These are phyloP conservation scores for Medicago lupulina DNA, from an alignment of 306 rosid genomes.

Conservation along the genomic window DNA sequence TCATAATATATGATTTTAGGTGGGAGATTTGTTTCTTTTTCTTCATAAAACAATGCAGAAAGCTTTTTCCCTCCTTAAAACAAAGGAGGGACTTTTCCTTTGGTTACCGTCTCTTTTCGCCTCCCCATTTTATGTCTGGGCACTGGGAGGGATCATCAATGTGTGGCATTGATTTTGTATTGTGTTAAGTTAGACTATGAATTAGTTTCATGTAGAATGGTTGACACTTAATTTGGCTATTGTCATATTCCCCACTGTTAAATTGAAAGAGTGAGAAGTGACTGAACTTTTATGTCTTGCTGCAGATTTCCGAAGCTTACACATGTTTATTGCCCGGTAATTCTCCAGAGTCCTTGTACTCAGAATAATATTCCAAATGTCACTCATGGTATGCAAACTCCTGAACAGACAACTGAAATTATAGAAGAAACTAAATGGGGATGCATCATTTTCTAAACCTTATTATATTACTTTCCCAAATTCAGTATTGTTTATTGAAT, in stretches of 20 bases:
- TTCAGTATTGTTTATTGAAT: slow-evolving; percentile 52
- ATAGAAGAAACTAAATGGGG: slow-evolving; percentile 25
- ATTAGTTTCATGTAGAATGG: slow-evolving; percentile 15
- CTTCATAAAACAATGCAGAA: not conserved
- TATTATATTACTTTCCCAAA: slow-evolving; percentile 51
- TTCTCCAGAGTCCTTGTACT: slow-evolving; percentile 34
- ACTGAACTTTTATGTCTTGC: slow-evolving; percentile 41
- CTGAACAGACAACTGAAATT: slow-evolving; percentile 22
- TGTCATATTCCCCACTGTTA: not conserved
- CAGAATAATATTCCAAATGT: slow-evolving; percentile 7
- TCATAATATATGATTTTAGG: not conserved
- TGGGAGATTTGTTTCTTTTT: too few species aligned
- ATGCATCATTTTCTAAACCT: slow-evolving; percentile 55
- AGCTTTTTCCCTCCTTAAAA: not conserved
- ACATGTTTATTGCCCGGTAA: slow-evolving; percentile 67
- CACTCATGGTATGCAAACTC: slow-evolving; percentile 29
- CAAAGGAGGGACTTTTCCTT: too few species aligned
- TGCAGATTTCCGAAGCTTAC: slow-evolving; percentile 84
- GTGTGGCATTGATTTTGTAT: not conserved
- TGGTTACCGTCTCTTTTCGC: too few species aligned
- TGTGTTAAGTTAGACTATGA: slow-evolving; percentile 9
- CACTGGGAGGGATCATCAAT: not conserved
- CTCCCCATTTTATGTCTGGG: slow-evolving; percentile 7
- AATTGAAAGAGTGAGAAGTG: slow-evolving; percentile 22
- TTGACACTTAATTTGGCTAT: not conserved